Percentiles rank a stretch among this genome's conserved stretches.
These are phyloP conservation scores for Luffa acutangula DNA, from an alignment of 306 rosid species.

Conservation along the genomic window DNA sequence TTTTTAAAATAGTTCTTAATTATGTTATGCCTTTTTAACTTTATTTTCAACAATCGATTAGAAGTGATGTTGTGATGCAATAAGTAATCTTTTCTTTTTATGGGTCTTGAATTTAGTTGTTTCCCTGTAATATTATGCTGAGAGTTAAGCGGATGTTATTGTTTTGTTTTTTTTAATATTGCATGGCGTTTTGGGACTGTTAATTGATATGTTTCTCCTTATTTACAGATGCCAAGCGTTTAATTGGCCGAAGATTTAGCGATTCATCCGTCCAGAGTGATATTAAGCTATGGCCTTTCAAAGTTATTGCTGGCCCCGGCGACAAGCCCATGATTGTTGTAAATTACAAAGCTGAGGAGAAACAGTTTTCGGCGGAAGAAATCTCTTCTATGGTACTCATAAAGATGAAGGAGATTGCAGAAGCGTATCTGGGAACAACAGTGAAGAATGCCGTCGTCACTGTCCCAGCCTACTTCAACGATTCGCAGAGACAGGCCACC, in stretches of 20 bases:
- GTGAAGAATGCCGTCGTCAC: constrained; percentile 59
- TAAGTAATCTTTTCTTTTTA: not conserved
- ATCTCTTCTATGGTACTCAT: constrained; percentile 60
- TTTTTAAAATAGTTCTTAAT: not conserved
- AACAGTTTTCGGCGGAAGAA: constrained; percentile 55
- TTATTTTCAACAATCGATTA: not conserved
- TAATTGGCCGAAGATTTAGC: constrained; percentile 43
- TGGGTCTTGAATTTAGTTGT: not conserved
- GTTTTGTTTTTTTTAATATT: not conserved
- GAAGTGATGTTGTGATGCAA: not conserved
- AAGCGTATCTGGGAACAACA: constrained; percentile 40
- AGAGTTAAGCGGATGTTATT: not conserved
- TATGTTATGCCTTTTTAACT: not conserved
- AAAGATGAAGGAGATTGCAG: constrained; percentile 63
- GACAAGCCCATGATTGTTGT: constrained; percentile 63
- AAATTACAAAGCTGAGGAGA: constrained; percentile 46
- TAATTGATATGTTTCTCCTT: not conserved
- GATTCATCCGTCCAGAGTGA: constrained; percentile 56
- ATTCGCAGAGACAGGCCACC: constrained; percentile 63
- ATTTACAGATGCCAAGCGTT: constrained; percentile 47
- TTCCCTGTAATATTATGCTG: too few species aligned
- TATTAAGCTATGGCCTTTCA: constrained; percentile 61
- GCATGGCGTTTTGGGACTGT: not conserved
- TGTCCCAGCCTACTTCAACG: constrained; percentile 56
- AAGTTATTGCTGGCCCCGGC: constrained; percentile 34